Base-by-base conservation (phyloP, 805 yeast genomes). In the Ogataea allantospora region DNA sequence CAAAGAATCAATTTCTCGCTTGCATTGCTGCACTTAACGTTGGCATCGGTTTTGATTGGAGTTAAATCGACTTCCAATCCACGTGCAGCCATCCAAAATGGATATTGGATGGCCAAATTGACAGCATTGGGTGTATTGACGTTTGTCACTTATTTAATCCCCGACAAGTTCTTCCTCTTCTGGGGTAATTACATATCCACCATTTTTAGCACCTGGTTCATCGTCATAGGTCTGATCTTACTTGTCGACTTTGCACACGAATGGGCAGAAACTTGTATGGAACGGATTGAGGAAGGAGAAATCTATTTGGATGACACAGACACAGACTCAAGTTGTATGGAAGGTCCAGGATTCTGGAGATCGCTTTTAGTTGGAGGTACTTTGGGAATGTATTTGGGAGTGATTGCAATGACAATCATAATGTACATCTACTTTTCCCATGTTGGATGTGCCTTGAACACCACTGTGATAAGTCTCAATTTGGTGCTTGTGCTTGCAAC, bases 181-280 rank as follows among this genome's bases (percentile, higher is more conserved):
- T 93, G 95, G 80, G 97, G 99, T 1, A 93, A 87, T 60, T 80
- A 88, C 66, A 68, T 93, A 29, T 88, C 97, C 5, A 83, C 89
- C 20, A 63, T 88, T 5, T 81, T 88, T 51, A 87, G 96, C 29
- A 83, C 91, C 3, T 55, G 88, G 4, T 93, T 93, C 64, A 75
- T 91, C 24, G 80, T 93, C 11, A 86, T 93, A 44, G 99, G 99
- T 1, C 72, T 93, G 41, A 83, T 95, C 10, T 68, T 93, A 33
- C 67, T 93, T 33, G 97, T 93, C 21, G 99, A 93, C 62, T 93
- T 88, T 70, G 98, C 99, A 4, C 98, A 93, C 62, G 91, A 91
- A 50, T 93, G 97, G 96, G 97, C 98, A 0, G 99, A 93, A 54
- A 85, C 84, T 6, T 93, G 99, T 60, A 73, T 93, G 37, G 88